Evolutionary conservation across 1,284 basidiomycete genomes (phyloP).

Genomic region (Ustilago lituana): DNA sequence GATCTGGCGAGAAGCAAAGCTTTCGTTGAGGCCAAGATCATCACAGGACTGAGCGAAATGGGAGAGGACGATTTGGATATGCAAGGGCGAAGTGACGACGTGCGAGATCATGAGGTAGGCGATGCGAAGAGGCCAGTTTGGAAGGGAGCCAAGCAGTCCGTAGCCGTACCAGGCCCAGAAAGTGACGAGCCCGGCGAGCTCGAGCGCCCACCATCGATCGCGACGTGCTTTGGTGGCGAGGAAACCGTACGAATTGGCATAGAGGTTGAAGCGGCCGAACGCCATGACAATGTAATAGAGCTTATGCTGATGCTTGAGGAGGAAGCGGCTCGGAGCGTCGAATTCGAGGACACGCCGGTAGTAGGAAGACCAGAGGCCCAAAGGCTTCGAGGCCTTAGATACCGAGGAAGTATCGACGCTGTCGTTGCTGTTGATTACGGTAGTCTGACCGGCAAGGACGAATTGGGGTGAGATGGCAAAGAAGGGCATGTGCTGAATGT

Average conservation of each 20-base stretch:
- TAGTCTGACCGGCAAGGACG: conserved; percentile 53
- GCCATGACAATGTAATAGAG: conserved; percentile 92
- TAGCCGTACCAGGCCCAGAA: conserved; percentile 83
- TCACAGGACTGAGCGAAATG: conserved; percentile 96
- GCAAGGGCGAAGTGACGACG: conserved; percentile 79
- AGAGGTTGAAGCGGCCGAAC: conserved; percentile 95
- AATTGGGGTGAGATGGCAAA: conserved; percentile 91
- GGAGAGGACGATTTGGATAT: conserved; percentile 87
- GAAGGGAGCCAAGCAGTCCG: conserved; percentile 74
- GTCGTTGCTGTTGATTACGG: conserved; percentile 21
- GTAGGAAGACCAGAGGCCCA: conserved; percentile 85
- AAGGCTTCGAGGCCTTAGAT: conserved; percentile 7
- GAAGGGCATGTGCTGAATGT: conserved; percentile 95
- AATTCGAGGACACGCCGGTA: conserved; percentile 88
- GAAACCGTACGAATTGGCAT: conserved; percentile 84
- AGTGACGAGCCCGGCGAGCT: conserved; percentile 75
- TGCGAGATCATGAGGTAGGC: conserved; percentile 82
- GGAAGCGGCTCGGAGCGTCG: conserved; percentile 76
- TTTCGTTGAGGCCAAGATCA: conserved; percentile 88
- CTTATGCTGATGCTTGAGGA: conserved; percentile 85
- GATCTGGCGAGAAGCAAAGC: conserved; percentile 90
- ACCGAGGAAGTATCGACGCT: neutral
- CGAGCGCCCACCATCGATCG: conserved; percentile 69
- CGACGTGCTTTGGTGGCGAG: conserved; percentile 72
- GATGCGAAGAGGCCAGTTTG: conserved; percentile 75